Evolutionary conservation across 352 stramenopile genomes (phyloP), one percentile per base, ranked within the genome.

Genomic region (Globisporangium polare): DNA sequence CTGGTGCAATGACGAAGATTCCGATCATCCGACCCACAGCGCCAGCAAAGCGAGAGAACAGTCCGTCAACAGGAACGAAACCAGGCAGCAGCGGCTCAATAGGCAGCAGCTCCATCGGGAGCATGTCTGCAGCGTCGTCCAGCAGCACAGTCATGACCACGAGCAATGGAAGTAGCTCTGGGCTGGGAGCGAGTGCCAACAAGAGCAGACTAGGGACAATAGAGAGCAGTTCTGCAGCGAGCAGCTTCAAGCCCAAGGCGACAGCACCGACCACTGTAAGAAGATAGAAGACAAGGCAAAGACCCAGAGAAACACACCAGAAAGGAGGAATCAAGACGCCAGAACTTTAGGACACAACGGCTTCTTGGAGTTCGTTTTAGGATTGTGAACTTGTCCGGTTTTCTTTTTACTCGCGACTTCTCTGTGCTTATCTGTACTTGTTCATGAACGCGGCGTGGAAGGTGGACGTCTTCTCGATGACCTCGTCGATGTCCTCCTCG

Each of bases 371-470:
- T 54, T 43, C 24, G 37, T 12, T n/a, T n/a, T 42, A 31, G 9
- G 39, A 18, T 41, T 31, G 15, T n/a, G 17, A 17, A 39, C 42
- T 26, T 41, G 18, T 41, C 47, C 39, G 27, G 35, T 47, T 53
- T 45, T 37, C 29, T 10, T 15, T 39, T 55, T 24, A 35, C 24
- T 53, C n/a, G 27, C 13, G 31, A 47, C 10, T 17, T 35, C 33
- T 15, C 17, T 24, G 1, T 18, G 60, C 43, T 74, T 85, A 94
- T 70, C 88, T 85, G 81, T 98, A 99, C 72, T 92, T 92, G 63
- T 87, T 73, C 79, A 99, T 98, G 78, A 99, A 99, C 45, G 84
- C 74, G 24, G 89, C 75, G 76, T 99, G 97, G 81, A 99, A 99
- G 63, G 87, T 86, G 65, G 81, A 76, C 31, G 98, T 98, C 53